These are phyloP conservation scores for Vaccinium darrowii DNA, from an alignment of 148 eudicot genomes.

Conservation along the genomic window DNA sequence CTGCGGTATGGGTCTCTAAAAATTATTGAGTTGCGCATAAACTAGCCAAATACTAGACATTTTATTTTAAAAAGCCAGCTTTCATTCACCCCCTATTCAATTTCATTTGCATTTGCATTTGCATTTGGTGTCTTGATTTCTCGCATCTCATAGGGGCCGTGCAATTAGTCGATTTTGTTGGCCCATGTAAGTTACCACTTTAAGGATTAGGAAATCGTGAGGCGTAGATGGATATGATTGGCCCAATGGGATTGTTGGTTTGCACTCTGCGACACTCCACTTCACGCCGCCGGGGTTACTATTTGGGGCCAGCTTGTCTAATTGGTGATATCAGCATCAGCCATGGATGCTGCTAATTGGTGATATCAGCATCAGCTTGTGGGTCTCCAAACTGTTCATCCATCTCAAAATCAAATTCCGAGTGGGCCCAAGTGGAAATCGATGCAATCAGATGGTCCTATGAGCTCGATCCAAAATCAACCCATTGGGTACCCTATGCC, in stretches of 20 bases:
- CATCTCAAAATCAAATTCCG: no score
- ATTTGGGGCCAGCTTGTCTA: neutral
- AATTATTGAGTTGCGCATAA: no score
- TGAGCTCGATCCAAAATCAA: no score
- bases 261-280: neutral
- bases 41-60: no score
- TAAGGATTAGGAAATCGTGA: neutral
- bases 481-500: no score
- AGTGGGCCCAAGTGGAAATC: no score
- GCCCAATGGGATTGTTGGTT: neutral
- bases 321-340: neutral
- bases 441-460: no score
- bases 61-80: no score
- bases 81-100: no score
- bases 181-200: neutral
- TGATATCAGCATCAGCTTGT: neutral
- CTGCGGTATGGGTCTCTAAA: no score
- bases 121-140: neutral
- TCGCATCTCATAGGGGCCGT: neutral
- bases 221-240: neutral
- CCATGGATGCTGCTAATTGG: neutral
- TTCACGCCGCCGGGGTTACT: neutral
- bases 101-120: neutral
- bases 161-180: neutral
- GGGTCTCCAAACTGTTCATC: no score